Evolutionary conservation across 2,329 filamentous ascomycete species (phyloP).

Genomic region (Simplicillium aogashimaense): DNA sequence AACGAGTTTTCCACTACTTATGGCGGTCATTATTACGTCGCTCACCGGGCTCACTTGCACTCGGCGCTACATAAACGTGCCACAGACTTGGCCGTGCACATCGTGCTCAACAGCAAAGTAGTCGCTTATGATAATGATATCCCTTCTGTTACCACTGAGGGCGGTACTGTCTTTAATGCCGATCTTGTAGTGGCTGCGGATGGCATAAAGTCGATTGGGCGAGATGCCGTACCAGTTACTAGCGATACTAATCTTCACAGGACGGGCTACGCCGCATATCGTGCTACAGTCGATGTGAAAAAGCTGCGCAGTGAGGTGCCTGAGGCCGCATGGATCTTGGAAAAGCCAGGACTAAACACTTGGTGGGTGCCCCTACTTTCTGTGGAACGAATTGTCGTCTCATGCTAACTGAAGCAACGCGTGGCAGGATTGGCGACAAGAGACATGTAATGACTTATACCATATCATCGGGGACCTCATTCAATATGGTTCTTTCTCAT

Average conservation of each 20-base stretch:
- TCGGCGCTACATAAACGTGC: too few relatives aligned
- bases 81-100: neutral
- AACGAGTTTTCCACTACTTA: too few relatives aligned
- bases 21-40: too few relatives aligned
- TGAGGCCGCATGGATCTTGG: conserved; percentile 25
- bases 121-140: conserved; percentile 5
- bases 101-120: conserved; percentile 9
- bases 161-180: conserved; percentile 20
- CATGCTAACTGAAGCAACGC: too few relatives aligned
- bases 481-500: conserved; percentile 36
- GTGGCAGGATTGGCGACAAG: conserved; percentile 27
- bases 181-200: conserved; percentile 29
- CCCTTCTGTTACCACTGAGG: conserved; percentile 18
- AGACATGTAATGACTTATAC: conserved; percentile 35
- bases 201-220: too few relatives aligned
- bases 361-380: conserved; percentile 25
- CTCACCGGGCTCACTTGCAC: too few relatives aligned
- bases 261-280: too few relatives aligned
- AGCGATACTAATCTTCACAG: too few relatives aligned
- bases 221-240: too few relatives aligned
- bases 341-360: conserved; percentile 25
- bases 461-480: conserved; percentile 28
- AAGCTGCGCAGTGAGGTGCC: too few relatives aligned
- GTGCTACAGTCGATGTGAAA: too few relatives aligned
- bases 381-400: too few relatives aligned